Conservation (phyloP, 164 flowering plant species). For the Berberis vulgaris region DNA sequence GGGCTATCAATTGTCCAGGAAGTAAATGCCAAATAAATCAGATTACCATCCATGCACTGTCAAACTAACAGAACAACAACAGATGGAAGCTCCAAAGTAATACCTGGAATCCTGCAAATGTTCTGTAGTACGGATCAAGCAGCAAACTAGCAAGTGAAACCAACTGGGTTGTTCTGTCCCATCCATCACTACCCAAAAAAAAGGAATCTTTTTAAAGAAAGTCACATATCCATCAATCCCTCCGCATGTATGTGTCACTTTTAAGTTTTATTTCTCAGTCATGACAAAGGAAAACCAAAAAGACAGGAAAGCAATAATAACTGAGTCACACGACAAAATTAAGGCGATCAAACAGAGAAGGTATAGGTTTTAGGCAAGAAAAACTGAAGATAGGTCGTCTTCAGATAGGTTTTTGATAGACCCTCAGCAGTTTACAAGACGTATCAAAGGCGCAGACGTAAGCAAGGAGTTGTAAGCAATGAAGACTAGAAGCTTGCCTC, state of each 20-base stretch:
- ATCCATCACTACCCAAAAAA: conserved; percentile 76
- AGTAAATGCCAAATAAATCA: neutral
- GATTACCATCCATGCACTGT: neutral
- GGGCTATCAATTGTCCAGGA: neutral
- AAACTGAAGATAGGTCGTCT: too few relatives aligned
- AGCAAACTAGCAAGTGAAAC: conserved; percentile 87
- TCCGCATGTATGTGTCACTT: neutral
- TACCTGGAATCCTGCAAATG: conserved; percentile 96
- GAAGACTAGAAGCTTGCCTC: too few relatives aligned
- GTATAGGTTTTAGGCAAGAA: too few relatives aligned
- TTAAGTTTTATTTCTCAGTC: too few relatives aligned
- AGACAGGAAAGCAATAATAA: too few relatives aligned
- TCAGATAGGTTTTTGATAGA: too few relatives aligned
- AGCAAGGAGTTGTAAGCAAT: too few relatives aligned
- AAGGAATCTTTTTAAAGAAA: neutral
- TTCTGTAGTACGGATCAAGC: conserved; percentile 97
- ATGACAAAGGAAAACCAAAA: too few relatives aligned
- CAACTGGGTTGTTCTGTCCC: conserved; percentile 98
- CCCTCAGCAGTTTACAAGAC: too few relatives aligned
- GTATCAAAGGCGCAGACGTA: too few relatives aligned
- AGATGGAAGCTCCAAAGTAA: neutral
- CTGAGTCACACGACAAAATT: too few relatives aligned
- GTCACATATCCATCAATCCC: neutral
- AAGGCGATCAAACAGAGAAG: too few relatives aligned
- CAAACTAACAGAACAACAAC: neutral